phyloP scores from a whole-genome alignment of 2,329 filamentous ascomycete genomes.

The Tolypocladium amazonense region DNA sequence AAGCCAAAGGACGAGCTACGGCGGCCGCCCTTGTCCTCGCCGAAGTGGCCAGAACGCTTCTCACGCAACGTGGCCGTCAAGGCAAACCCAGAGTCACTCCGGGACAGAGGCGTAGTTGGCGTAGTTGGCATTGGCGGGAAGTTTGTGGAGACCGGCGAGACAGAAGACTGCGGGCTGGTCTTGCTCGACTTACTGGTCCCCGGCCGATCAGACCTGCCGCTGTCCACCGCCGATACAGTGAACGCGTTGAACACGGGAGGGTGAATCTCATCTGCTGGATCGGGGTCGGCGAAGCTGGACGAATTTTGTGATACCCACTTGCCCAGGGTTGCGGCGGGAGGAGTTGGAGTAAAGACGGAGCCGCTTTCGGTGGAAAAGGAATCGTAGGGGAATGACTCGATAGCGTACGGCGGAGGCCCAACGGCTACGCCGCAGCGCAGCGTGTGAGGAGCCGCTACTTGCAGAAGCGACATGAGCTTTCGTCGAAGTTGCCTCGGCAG shows the following conservation, averaged over 20 bases:
- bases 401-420: slow-evolving; percentile 86
- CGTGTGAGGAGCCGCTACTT: slow-evolving; percentile 83
- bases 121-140: slow-evolving; percentile 69
- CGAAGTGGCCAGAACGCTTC: slow-evolving; percentile 87
- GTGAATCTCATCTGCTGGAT: slow-evolving; percentile 37
- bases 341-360: slow-evolving; percentile 63
- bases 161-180: slow-evolving; percentile 51
- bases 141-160: slow-evolving; percentile 67
- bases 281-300: slow-evolving; percentile 66
- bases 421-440: slow-evolving; percentile 73
- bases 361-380: slow-evolving; percentile 81
- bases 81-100: slow-evolving; percentile 85
- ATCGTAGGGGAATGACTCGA: slow-evolving; percentile 87
- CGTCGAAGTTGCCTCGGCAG: slow-evolving; percentile 82
- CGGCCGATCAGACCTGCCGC: slow-evolving; percentile 60
- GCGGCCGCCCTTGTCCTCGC: slow-evolving; percentile 65
- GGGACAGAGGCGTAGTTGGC: slow-evolving; percentile 64
- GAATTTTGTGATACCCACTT: slow-evolving; percentile 88
- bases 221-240: slow-evolving; percentile 60
- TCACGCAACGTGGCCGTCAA: slow-evolving; percentile 78
- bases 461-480: slow-evolving; percentile 80
- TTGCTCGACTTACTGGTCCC: slow-evolving; percentile 58
- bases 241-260: slow-evolving; percentile 87
- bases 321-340: slow-evolving; percentile 61
- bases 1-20: slow-evolving; percentile 89